phyloP scores from a whole-genome alignment of 305 asterid species.

The Fraxinus baroniana region DNA sequence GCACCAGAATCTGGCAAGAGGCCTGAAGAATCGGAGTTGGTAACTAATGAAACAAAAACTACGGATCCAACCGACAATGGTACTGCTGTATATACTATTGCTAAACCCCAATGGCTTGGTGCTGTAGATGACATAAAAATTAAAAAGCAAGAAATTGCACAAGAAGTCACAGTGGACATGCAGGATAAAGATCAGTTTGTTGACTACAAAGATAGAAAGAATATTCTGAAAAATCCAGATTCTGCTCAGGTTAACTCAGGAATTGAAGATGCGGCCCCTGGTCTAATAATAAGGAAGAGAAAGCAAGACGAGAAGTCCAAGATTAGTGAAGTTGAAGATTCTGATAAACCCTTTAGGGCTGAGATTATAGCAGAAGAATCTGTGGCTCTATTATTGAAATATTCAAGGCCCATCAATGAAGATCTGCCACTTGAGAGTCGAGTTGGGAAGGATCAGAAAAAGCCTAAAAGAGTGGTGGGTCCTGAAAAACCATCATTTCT shows the following conservation, averaged over 20 bases:
- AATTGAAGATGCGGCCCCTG: conserved; percentile 91
- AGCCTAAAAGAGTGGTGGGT: conserved; percentile 59
- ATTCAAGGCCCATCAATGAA: conserved; percentile 43
- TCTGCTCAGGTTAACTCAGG: conserved; percentile 31
- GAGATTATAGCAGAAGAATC: conserved; percentile 73
- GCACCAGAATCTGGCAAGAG: conserved; percentile 43
- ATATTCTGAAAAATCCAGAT: conserved; percentile 44
- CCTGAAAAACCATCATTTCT: conserved; percentile 77
- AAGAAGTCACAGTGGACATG: conserved; percentile 31
- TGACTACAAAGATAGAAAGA: conserved; percentile 73
- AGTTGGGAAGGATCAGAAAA: conserved; percentile 48
- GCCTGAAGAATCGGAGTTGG: conserved; percentile 31
- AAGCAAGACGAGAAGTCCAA: conserved; percentile 56
- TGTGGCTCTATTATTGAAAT: conserved; percentile 77
- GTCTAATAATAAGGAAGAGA: conserved; percentile 85
- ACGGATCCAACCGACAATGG: conserved; percentile 32
- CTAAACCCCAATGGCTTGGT: conserved; percentile 96
- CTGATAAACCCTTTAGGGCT: conserved; percentile 47
- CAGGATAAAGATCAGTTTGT: conserved; percentile 74
- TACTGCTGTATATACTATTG: conserved; percentile 39
- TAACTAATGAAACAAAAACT: conserved; percentile 33
- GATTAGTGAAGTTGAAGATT: conserved; percentile 34
- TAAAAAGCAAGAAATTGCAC: conserved; percentile 42
- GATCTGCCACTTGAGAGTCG: conserved; percentile 28
- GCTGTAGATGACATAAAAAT: conserved; percentile 57